These are phyloP conservation scores for Lepraria neglecta DNA, from an alignment of 495 filamentous ascomycete species.

Conservation along the genomic window DNA sequence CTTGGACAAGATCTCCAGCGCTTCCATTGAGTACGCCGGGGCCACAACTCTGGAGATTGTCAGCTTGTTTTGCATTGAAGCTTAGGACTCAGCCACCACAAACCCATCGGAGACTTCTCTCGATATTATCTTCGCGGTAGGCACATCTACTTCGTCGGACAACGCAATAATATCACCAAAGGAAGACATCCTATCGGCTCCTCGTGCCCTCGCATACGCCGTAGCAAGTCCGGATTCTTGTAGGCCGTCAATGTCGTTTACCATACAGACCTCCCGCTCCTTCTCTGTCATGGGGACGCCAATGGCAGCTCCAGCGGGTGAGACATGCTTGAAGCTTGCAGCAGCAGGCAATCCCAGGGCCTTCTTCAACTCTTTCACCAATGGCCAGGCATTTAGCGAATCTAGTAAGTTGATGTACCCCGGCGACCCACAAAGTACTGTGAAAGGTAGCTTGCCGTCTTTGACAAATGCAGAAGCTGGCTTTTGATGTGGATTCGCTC, in stretches of 20 bases:
- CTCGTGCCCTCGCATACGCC: constrained; percentile 90
- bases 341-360: constrained; percentile 85
- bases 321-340: constrained; percentile 98
- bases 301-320: constrained; percentile 91
- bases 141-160: constrained; percentile 77
- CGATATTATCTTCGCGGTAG: constrained; percentile 92
- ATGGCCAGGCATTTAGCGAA: constrained; percentile 90
- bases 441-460: constrained; percentile 78
- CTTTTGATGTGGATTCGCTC: constrained; percentile 96
- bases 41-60: constrained; percentile 57
- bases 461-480: constrained; percentile 76
- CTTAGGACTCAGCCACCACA: constrained; percentile 59
- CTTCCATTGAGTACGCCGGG: constrained; percentile 73
- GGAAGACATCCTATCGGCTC: constrained; percentile 86
- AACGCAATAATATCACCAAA: constrained; percentile 92
- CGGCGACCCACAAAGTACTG: constrained; percentile 84
- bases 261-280: constrained; percentile 96
- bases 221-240: constrained; percentile 80
- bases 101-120: constrained; percentile 97
- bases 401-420: constrained; percentile 97
- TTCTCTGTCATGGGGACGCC: constrained; percentile 75
- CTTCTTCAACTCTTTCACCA: constrained; percentile 92
- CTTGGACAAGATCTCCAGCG: constrained; percentile 86
- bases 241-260: constrained; percentile 85
- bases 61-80: too few relatives aligned